Percentiles rank a stretch among this genome's conserved stretches.
Conservation (phyloP, 768 basidiomycete species). For the Psilocybe cubensis region DNA sequence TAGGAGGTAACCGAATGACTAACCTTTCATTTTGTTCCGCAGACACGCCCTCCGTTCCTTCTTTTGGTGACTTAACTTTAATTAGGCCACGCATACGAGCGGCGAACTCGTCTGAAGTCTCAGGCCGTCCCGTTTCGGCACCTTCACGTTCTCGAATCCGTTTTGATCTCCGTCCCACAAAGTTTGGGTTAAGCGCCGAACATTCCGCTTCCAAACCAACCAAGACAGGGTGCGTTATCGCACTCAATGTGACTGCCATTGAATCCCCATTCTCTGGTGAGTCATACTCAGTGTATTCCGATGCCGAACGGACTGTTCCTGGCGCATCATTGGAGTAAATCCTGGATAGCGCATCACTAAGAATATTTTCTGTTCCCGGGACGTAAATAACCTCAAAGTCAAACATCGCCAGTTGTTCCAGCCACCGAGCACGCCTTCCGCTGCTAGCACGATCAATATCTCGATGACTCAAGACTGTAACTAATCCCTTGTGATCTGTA, state of each 20-base stretch:
- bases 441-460: no score
- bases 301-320: conserved; percentile 19
- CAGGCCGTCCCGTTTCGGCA: conserved; percentile 6
- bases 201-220: background rate
- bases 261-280: conserved; percentile 15
- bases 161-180: background rate
- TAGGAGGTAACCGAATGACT: background rate
- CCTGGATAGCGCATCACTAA: conserved; percentile 44
- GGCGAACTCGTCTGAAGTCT: conserved; percentile 15
- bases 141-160: background rate
- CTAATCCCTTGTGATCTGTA: conserved; percentile 37
- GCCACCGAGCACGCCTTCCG: conserved; percentile 38
- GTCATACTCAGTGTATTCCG: conserved; percentile 20
- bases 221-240: conserved; percentile 1
- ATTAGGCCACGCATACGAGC: background rate
- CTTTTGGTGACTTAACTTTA: conserved; percentile 1
- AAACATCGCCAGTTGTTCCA: conserved; percentile 40
- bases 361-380: conserved; percentile 38
- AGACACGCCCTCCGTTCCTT: background rate
- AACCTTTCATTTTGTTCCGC: background rate
- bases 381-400: conserved; percentile 38
- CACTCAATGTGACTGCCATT: background rate
- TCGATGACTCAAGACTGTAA: conserved; percentile 33
- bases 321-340: conserved; percentile 26
- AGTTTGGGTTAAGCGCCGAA: background rate